phyloP scores from a whole-genome alignment of 208 protist genomes.

The Herpetomonas samuelpessoai region DNA sequence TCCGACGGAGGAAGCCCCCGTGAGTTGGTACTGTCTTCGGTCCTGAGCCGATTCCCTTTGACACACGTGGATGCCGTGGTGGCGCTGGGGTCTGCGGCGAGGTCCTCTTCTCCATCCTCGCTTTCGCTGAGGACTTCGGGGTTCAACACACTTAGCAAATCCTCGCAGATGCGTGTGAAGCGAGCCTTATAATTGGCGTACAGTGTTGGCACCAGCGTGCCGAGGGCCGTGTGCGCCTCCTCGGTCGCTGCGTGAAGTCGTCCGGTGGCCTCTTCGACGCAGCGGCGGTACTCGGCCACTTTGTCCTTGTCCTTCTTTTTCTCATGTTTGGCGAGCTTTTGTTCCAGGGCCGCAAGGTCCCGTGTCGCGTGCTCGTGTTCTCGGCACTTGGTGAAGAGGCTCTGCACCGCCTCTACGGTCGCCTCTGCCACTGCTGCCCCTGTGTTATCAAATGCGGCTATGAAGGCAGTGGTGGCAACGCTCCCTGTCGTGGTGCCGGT shows the following conservation, averaged over 20 bases:
- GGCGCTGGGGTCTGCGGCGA: too few relatives aligned
- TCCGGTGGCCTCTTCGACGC: background rate
- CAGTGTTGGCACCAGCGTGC: background rate
- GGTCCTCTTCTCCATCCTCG: background rate
- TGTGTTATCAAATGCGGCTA: background rate
- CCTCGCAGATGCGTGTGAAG: background rate
- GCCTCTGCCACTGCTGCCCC: background rate
- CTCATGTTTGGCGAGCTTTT: constrained; percentile 11
- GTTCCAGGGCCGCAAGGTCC: background rate
- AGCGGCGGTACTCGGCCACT: background rate
- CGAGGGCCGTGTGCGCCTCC: background rate
- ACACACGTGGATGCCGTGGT: too few relatives aligned
- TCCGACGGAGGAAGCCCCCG: too few relatives aligned
- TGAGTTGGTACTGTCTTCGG: too few relatives aligned
- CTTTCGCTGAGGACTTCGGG: background rate
- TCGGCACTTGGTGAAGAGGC: background rate
- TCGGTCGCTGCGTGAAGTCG: background rate
- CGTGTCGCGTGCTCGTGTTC: background rate
- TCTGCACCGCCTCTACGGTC: constrained; percentile 1
- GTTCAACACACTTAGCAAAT: background rate
- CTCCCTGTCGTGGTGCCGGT: background rate
- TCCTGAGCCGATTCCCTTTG: too few relatives aligned
- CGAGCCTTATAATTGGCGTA: background rate
- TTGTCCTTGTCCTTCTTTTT: constrained; percentile 6
- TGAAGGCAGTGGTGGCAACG: background rate